phyloP scores from a whole-genome alignment of 2,329 filamentous ascomycete genomes.

The Diaporthe sp. region DNA sequence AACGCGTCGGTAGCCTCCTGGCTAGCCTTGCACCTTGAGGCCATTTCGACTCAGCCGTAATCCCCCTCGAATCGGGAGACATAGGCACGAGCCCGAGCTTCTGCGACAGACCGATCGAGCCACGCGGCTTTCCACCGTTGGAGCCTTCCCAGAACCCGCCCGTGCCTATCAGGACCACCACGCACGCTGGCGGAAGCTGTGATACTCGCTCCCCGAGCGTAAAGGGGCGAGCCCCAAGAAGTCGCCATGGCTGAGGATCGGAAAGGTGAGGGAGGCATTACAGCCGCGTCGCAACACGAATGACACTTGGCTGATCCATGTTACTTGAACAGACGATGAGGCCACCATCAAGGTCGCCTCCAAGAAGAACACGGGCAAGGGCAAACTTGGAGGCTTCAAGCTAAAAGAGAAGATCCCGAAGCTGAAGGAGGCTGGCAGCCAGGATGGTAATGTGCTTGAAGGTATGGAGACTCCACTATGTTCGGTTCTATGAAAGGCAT shows the following conservation, averaged over 20 bases:
- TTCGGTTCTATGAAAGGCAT: constrained; percentile 32
- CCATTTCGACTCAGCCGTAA: background rate
- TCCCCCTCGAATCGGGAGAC: background rate
- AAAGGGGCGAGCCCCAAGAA: constrained; percentile 22
- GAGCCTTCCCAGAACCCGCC: background rate
- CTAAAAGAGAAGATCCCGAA: constrained; percentile 74
- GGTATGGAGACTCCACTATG: constrained; percentile 56
- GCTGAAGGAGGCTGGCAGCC: constrained; percentile 76
- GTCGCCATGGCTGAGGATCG: constrained; percentile 38
- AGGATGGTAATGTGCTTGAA: constrained; percentile 75
- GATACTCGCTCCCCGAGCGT: background rate
- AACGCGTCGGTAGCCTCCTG: background rate
- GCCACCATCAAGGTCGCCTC: constrained; percentile 73
- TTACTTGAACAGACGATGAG: constrained; percentile 60
- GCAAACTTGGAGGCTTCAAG: constrained; percentile 64
- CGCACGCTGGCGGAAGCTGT: background rate
- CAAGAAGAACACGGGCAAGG: constrained; percentile 61
- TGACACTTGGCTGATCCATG: constrained; percentile 17
- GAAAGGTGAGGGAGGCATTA: constrained; percentile 37
- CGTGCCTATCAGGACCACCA: background rate
- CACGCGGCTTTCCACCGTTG: background rate
- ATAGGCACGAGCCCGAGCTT: background rate
- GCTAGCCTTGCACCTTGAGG: background rate
- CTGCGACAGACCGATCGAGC: background rate
- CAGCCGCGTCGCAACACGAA: constrained; percentile 5